Base-by-base conservation (phyloP, 1,139 yeast genomes). In the Kodamaea suecica region DNA sequence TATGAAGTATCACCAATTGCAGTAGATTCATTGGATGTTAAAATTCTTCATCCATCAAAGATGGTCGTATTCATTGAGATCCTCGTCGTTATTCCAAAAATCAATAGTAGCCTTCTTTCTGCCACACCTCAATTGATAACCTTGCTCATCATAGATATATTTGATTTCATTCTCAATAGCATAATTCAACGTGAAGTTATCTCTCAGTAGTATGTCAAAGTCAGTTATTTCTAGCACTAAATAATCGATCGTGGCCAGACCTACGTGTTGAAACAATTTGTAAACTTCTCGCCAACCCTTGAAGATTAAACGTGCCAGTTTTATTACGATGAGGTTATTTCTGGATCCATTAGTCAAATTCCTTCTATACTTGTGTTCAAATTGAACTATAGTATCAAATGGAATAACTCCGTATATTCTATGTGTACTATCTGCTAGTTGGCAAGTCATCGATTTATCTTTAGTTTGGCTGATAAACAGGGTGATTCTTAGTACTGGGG, bases 391-490 rank as follows among this genome's bases (percentile, higher is more conserved):
- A 1, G 68, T 55, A 5, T 49, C 41, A 30, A 50, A 55, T 2
- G 61, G 61, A 36, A 68, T 59, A 3, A 46, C 40, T 0, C 57
- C 69, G 9, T 59, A 48, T 12, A 66, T 50, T 39, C 54, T 52
- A 39, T 63, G 63, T 2, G 49, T 47, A 3, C 56, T 44, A 39
- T 68, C 74, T 4, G 63, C 50, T n/a, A 65, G 36, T 2, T 61
- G 44, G 1, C 57, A 62, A 4, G 64, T 50, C 2, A 66, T 36
- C 9, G 53, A 61, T 9, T 57, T 55, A 17, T 36, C 19, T 3
- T 38, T 26, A 2, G 52, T 44, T 16, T 41, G 34, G 21, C 43
- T 42, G 30, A 57, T 38, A 34, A 60, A 61, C 27, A 47, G 48
- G 33, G 48, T 45, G 17, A 66, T 53, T 33, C 69, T 47, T n/a